Base-by-base conservation (phyloP, 2,329 filamentous ascomycete genomes). In the Chaetomiaceae sp. region DNA sequence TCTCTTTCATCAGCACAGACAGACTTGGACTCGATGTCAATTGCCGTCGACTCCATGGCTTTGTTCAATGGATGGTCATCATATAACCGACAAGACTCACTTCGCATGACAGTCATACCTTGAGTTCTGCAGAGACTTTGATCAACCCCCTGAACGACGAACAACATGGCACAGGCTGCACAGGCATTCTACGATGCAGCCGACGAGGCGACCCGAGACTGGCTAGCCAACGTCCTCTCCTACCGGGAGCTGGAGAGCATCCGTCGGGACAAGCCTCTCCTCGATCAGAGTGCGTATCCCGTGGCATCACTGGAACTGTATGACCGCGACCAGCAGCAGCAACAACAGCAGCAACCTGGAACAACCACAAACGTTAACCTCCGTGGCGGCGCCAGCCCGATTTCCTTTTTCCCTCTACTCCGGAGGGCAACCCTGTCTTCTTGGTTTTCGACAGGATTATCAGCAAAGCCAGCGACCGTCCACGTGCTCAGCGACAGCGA, bases 181-280 rank as follows among this genome's bases (percentile, higher is more conserved):
- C 12, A 44, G 3, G 31, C 23, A 2, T 37, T 48, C 19, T 48
- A 19, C 16, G 14, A 44, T 20, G 5, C 20, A 5, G 44, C 44
- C 8, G 25, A 30, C 20, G 40, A 53, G 4, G 23, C 34, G 4
- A 37, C 20, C 2, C 39, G 23, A 3, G 50, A 53, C 5, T 17
- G 19, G 30, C 40, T 53, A 5, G 44, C 50, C 9, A 30, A 17
- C 2, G 3, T 14, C 10, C 27, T 53, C 5, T 56, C 44, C 39
- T 53, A 55, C n/a, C 12, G 35, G 0, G 56, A 58, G 10, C 55
- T 60, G 30, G 19, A 58, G 12, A 55, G 44, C 12, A 58, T 60
- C 43, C 25, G 30, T 5, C 50, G 50, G 9, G 39, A 50, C 1
- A 10, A 21, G 5, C 58, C 56, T 1, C 48, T 58, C 2, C 14